Evolutionary conservation across 2,329 filamentous ascomycete species (phyloP), one percentile per base, ranked within the genome.

Genomic region (Cordyceps cicadae): DNA sequence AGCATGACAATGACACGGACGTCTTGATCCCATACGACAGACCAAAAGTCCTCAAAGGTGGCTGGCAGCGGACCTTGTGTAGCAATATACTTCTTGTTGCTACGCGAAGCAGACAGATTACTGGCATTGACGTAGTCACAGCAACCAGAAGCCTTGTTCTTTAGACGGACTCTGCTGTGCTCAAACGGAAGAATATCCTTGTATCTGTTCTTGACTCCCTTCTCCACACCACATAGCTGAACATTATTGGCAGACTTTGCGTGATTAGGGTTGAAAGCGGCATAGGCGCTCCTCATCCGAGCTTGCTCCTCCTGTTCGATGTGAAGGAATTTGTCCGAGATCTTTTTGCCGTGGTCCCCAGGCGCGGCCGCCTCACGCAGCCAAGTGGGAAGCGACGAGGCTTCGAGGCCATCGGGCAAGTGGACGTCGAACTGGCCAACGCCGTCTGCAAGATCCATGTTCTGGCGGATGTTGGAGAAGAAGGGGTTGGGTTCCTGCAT

Each of bases 21-120:
- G 70, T 97, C 92, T 73, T 97, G 90, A 70, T 97, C 92, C 94
- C 94, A 99, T 34, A 97, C 82, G 12, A 97, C 88, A 63, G 91
- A 93, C 94, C 94, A 99, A 70, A 99, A 99, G 72, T 99, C 94
- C 90, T 90, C 87, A 69, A 96, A 97, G 0, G 94, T 99, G 54
- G 90, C 87, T 21, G 94, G 94, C 43, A 97, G 83, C 11, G 94
- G 94, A 0, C 92, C 94, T 73, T 99, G 94, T 14, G 92, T 93
- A 54, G 93, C 93, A 73, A 99, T 97, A 70, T 99, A 99, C 48
- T 86, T 84, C 77, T 96, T 97, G 71, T 95, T 87, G 65, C 90
- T 96, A 66, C 88, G 83, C 32, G 86, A 83, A 1, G 92, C 84
- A 70, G 89, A 87, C 63, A 97, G 78, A 66, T 96, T 85, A 71